Evolutionary conservation across 176 grass and related monocot species (phyloP).

Genomic region (Puya raimondii): DNA sequence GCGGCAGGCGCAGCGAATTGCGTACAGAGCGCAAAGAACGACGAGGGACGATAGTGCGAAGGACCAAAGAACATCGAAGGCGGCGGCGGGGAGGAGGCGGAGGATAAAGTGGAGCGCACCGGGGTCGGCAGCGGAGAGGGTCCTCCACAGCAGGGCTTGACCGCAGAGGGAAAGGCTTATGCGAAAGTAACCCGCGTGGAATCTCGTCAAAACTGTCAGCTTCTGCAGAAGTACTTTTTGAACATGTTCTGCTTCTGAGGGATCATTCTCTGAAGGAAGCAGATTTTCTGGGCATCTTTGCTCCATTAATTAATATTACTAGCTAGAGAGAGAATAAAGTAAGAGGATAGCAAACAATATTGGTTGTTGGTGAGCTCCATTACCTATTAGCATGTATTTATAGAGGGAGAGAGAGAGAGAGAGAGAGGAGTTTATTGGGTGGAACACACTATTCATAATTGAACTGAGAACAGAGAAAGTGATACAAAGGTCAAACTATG

Average conservation of each 20-base stretch:
- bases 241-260: not conserved
- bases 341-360: too few species aligned
- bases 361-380: too few species aligned
- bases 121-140: conserved; percentile 32
- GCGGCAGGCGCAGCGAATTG: conserved; percentile 39
- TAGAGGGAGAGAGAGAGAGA: too few species aligned
- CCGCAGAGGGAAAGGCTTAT: conserved; percentile 71
- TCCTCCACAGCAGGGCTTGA: conserved; percentile 81
- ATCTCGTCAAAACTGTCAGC: conserved; percentile 43
- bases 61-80: conserved; percentile 76
- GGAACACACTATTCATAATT: too few species aligned
- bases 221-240: not conserved
- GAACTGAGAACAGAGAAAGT: too few species aligned
- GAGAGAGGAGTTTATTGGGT: too few species aligned
- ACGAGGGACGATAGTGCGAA: conserved; percentile 64
- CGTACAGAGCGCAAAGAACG: conserved; percentile 49
- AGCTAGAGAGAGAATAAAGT: too few species aligned
- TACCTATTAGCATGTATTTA: too few species aligned
- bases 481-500: too few species aligned
- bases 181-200: conserved; percentile 86
- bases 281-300: too few species aligned
- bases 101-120: conserved; percentile 15
- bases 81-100: conserved; percentile 40
- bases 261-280: too few species aligned
- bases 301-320: too few species aligned